Evolutionary conservation across 129 eudicot species (phyloP), one percentile per base, ranked within the genome.

Genomic region (Artemisia argyi): DNA sequence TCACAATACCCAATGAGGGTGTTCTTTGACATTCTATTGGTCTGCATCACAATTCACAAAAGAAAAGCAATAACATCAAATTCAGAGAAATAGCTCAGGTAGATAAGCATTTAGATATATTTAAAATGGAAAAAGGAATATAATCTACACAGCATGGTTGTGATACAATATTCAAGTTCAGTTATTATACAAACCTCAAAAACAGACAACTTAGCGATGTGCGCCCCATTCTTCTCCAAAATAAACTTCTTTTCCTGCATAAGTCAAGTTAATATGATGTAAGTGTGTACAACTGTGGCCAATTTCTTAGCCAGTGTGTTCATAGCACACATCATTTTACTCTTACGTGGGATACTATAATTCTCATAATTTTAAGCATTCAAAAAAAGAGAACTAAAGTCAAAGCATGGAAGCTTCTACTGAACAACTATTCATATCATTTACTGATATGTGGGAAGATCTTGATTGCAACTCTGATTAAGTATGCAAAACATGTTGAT

Each of bases 1-100:
- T 92, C 98, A 68, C 98, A 92, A 67, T 81, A 89, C 56, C 96
- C 98, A 22, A 92, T 30, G 30, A 92, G 89, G 78, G 83, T 92
- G 88, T 81, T 92, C 80, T 87, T 92, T 59, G 85, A 83, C 48
- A 92, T 28, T 84, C 81, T 81, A 77, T 92, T 92, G 26, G 98
- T 92, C 98, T 92, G 85, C 88, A 80, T 73, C 66, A 78, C 39
- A 76, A 68, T 39, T 6, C 9, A 39, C 44, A 8, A 20, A 20
- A 73, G 26, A 17, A n/a, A 52, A 52, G 7, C n/a, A 52, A 51
- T n/a, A n/a, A 65, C 62, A 61, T 69, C 44, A 3, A 28, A 12
- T 13, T 50, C 1, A 51, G n/a, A 30, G 54, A 16, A 5, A 48
- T 61, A 76, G 54, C 15, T 66, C 57, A 32, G 16, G 7, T 48